These are phyloP conservation scores for Serendipita sp. DNA, from an alignment of 768 basidiomycete genomes.

Conservation along the genomic window DNA sequence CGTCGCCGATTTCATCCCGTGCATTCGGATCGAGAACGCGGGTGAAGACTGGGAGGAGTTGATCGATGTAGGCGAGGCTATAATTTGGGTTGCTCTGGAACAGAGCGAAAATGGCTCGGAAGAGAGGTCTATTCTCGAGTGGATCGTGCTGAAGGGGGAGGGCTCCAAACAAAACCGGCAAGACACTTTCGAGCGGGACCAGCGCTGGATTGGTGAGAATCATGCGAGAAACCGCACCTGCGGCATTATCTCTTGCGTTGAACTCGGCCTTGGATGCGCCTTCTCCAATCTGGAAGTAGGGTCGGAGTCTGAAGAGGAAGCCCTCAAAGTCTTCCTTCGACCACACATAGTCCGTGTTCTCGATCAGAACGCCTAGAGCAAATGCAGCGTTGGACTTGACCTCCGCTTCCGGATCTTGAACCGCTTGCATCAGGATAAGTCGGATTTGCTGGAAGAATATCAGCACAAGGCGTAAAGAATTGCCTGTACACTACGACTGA, in stretches of 20 bases:
- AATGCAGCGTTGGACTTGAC: constrained; percentile 95
- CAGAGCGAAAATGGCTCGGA: constrained; percentile 76
- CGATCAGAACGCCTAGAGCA: constrained; percentile 79
- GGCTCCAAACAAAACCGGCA: constrained; percentile 66
- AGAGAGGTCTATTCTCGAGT: constrained; percentile 80
- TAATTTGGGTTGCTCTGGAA: constrained; percentile 61
- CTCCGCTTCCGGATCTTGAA: constrained; percentile 76
- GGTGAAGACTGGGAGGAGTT: constrained; percentile 61
- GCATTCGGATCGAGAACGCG: constrained; percentile 64
- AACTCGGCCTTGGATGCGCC: constrained; percentile 48
- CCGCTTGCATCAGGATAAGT: constrained; percentile 69
- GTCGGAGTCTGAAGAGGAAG: constrained; percentile 64
- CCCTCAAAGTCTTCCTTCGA: constrained; percentile 47
- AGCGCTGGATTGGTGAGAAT: constrained; percentile 63
- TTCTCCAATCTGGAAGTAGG: constrained; percentile 55
- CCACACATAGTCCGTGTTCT: constrained; percentile 45
- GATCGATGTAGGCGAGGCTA: constrained; percentile 62
- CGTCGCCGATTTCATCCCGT: constrained; percentile 65
- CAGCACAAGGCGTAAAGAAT: neutral
- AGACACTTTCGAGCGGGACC: constrained; percentile 68
- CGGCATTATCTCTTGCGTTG: constrained; percentile 94
- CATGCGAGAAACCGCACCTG: constrained; percentile 80
- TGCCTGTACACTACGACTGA: constrained; percentile 9
- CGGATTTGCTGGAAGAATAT: constrained; percentile 33
- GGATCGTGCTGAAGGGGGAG: constrained; percentile 80